A percentile compares a stretch with the other conserved stretches of the same genome.
These are phyloP conservation scores for Liriodendron chinense DNA, from an alignment of 164 flowering plant species.

Conservation along the genomic window DNA sequence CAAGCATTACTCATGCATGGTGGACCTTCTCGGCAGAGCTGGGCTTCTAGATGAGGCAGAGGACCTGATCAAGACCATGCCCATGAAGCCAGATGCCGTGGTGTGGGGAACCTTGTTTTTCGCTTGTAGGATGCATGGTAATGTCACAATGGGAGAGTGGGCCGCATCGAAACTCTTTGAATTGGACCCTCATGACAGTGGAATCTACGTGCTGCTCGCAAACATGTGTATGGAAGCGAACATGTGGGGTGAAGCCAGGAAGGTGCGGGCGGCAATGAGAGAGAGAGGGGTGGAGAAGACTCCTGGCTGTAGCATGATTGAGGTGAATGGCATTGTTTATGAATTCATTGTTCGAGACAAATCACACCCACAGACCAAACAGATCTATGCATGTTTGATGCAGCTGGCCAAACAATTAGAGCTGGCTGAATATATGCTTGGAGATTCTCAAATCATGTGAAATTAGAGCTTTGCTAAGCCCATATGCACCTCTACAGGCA, in stretches of 20 bases:
- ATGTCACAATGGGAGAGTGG: slow-evolving; percentile 52
- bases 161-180: slow-evolving; percentile 62
- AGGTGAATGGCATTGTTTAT: slow-evolving; percentile 50
- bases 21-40: slow-evolving; percentile 75
- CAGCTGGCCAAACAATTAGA: slow-evolving; percentile 47
- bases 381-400: slow-evolving; percentile 49
- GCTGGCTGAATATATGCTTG: slow-evolving; percentile 17
- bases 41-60: slow-evolving; percentile 67
- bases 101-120: slow-evolving; percentile 70
- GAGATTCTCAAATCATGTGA: background rate
- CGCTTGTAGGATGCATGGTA: slow-evolving; percentile 56
- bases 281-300: slow-evolving; percentile 62
- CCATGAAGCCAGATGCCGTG: slow-evolving; percentile 54
- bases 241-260: slow-evolving; percentile 57
- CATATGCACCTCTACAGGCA: background rate
- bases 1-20: slow-evolving; percentile 66
- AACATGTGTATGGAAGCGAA: slow-evolving; percentile 65
- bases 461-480: background rate
- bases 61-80: slow-evolving; percentile 50
- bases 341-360: slow-evolving; percentile 67
- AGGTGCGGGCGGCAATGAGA: slow-evolving; percentile 58
- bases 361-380: slow-evolving; percentile 42
- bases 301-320: slow-evolving; percentile 80
- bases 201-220: slow-evolving; percentile 63
- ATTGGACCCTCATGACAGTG: slow-evolving; percentile 67